Base-by-base conservation (phyloP, 768 basidiomycete genomes). In the Solioccasus polychromus region DNA sequence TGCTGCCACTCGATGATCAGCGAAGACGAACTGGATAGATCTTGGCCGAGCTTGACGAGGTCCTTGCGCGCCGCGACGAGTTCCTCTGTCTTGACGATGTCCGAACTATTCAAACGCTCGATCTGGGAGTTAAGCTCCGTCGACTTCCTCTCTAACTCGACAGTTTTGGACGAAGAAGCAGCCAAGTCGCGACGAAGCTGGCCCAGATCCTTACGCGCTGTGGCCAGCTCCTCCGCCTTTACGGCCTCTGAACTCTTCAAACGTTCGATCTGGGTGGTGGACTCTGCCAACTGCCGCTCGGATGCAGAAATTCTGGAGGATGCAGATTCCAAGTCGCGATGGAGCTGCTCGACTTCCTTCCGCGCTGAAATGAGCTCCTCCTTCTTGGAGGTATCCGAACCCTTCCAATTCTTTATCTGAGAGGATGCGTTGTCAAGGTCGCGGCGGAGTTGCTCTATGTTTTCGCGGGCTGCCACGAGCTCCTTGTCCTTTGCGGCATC, bases 341-440 rank as follows among this genome's bases (percentile, higher is more conserved):
- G 43, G 19, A 52, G 35, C 14, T 37, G 10, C 2, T 48, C 49
- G 18, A 51, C 18, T 4, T 36, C 45, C 10, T 28, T 45, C 25
- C 22, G 37, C 12, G 14, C 23, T 9, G 5, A 12, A 4, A 39
- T 18, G 30, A 47, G 45, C 29, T 32, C 39, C 19, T 31, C n/a
- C n/a, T n/a, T n/a, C n/a, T n/a, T n/a, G n/a, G n/a, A n/a, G n/a
- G n/a, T n/a, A n/a, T n/a, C n/a, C n/a, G n/a, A n/a, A n/a, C n/a
- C n/a, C n/a, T n/a, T n/a, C n/a, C 35, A 37, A 10, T 37, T 19
- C 22, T 44, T 5, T 10, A 37, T 22, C 7, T 37, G 20, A 5
- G 35, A 38, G 10, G 43, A n/a, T n/a, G n/a, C n/a, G n/a, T n/a
- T n/a, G n/a, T n/a, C n/a, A n/a, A n/a, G n/a, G n/a, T n/a, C n/a